Base-by-base conservation (phyloP, 495 filamentous ascomycete species). In the Aspergillus ellipticus region DNA sequence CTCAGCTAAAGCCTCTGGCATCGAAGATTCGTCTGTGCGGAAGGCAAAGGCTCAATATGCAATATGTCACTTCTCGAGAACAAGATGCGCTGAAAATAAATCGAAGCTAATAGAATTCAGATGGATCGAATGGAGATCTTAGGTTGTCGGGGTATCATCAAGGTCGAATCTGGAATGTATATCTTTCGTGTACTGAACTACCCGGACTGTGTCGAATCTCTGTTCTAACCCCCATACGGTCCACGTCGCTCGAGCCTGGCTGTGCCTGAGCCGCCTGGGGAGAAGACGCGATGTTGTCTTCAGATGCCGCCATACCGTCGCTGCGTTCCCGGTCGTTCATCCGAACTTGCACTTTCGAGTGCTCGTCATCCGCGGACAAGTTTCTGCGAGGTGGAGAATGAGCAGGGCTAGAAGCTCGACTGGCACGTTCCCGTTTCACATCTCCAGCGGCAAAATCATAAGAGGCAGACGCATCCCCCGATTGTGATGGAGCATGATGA, bases 241-340 rank as follows among this genome's bases (percentile, higher is more conserved):
- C 5, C 11, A n/a, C 1, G 11, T n/a, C 35, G 16, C 51, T 55
- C 13, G 54, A 55, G 42, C 47, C 47, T 7, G 52, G 55, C 8
- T 24, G 57, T 35, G 13, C 20, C 21, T 55, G 56, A 20, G 58
- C 17, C 8, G 48, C 43, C 20, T 26, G 46, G 24, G 48, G 29
- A 13, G 49, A 26, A 43, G 43, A n/a, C n/a, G n/a, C 28, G 8
- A 29, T 29, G 39, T 17, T 16, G 10, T 10, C 42, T 13, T 51
- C 49, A 15, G 35, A 19, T 28, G 49, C 26, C 11, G 54, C 46
- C 17, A 41, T 17, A 31, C 49, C 51, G 13, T 42, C 33, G 9
- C 51, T 29, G 19, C 19, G 49, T n/a, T 56, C 58, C n/a, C 13
- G 42, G 17, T 53, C 47, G n/a, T 55, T 50, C 13, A 42, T 26